Base-by-base conservation (phyloP, 495 filamentous ascomycete species). In the Lasiosphaeriaceae sp. region DNA sequence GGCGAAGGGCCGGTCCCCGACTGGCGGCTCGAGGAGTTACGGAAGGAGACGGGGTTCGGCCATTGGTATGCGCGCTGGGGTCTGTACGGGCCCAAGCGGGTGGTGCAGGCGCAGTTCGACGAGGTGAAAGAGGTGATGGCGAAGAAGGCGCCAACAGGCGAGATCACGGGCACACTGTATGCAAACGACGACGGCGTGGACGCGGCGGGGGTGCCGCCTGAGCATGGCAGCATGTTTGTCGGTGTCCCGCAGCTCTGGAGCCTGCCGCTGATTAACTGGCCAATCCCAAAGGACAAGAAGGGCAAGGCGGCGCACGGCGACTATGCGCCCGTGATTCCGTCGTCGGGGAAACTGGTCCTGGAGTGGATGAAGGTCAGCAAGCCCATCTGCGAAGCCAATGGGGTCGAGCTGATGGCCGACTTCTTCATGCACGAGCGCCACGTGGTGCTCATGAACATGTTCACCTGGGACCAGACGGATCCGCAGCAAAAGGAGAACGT, bases 21-120 rank as follows among this genome's bases (percentile, higher is more conserved):
- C 37, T 77, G 73, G 71, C 61, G 63, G 20, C 54, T 75, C 23
- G 67, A 70, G 47, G 76, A 77, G 56, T 55, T 80, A 59, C 70
- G 74, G 35, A 37, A 66, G 16, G 71, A 79, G 51, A 71, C 73
- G 1, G 74, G 71, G 23, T 62, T 64, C 26, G 77, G 75, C 5
- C 70, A 73, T 39, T 80, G 77, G 77, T 72, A 71, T 34, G 74
- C 70, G 16, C 70, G 74, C 8, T 80, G 74, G 52, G 75, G 75
- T 1, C 66, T 80, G 16, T 80, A 79, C 57, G 76, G 76, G 9
- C 69, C 75, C 1, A 72, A 63, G 43, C 52, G 63, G 4, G 55
- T 80, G 22, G 65, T 80, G 23, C 64, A 77, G 62, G 77, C 77
- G 34, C 75, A 77, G 52, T 77, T 72, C 39, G 67, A 76, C 31